Base-by-base conservation (phyloP, 345 rosid genomes). In the Garcia nutans region DNA sequence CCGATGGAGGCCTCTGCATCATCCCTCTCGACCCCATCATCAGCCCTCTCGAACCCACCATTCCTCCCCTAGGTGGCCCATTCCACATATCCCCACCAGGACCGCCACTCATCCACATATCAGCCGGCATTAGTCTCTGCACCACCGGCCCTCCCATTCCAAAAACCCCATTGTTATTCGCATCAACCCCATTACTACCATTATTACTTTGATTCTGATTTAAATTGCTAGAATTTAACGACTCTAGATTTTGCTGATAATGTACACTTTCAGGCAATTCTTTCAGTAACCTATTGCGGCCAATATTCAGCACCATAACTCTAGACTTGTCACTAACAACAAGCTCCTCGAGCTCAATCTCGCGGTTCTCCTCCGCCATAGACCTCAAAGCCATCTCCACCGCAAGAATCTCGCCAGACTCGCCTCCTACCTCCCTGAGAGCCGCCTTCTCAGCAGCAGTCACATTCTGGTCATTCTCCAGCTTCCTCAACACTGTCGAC, bases 331-430 rank as follows among this genome's bases (percentile, higher is more conserved):
- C 99, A 61, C 92, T 82, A 10, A 92, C 89, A 63, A 91, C 93
- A 72, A 96, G 91, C 82, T 92, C 97, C 83, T 87, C 97, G 41
- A 96, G 75, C 65, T 96, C 97, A 13, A 96, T 85, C 24, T 92
- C 97, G 3, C 91, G 86, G 49, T 89, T 91, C 75, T 93, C 97
- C 81, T 96, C 97, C 6, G 92, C 94, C 81, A 96, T 93, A 6
- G 95, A 88, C 78, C 88, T 87, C 66, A 93, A 84, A 20, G 97
- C 97, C 79, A 81, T 88, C 76, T 93, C 99, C 49, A 96, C 97
- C 1, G 97, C 95, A 26, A 87, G 79, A 68, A 93, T 86, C 37
- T 92, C 85, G 0, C 97, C 98, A 1, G 91, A 79, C 79, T 93
- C 98, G 1, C 99, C 98, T 0, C 98, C 98, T 28, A 93, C 65